Conservation (phyloP, 768 basidiomycete species). For the Megacollybia marginata region DNA sequence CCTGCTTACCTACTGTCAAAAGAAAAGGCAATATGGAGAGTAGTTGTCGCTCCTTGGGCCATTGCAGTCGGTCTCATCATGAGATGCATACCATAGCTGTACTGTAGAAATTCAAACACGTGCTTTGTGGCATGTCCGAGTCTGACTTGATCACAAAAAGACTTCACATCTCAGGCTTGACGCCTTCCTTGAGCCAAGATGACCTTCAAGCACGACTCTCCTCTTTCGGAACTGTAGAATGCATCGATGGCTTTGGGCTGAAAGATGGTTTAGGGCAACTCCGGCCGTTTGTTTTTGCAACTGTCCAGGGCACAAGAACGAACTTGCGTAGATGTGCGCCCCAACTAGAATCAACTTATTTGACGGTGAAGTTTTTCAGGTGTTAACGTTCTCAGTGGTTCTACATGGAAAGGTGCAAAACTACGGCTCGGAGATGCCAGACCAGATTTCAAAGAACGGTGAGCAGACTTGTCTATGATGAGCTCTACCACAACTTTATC, state of each 20-base stretch:
- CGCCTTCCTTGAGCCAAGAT: slow-evolving; percentile 47
- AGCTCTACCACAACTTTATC: slow-evolving; percentile 4
- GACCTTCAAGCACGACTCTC: slow-evolving; percentile 56
- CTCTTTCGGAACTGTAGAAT: slow-evolving; percentile 60
- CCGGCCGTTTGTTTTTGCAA: slow-evolving; percentile 68
- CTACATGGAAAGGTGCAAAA: slow-evolving; percentile 85
- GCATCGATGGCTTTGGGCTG: slow-evolving; percentile 63
- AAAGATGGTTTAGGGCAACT: slow-evolving; percentile 59
- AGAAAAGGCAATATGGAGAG: slow-evolving; percentile 34
- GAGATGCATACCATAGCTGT: too few species aligned
- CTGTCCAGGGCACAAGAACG: slow-evolving; percentile 53
- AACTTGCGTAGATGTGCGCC: slow-evolving; percentile 59
- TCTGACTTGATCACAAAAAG: slow-evolving; percentile 38
- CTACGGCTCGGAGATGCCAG: slow-evolving; percentile 80
- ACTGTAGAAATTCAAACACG: too few species aligned
- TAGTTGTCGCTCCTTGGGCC: slow-evolving; percentile 31
- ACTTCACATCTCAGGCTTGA: slow-evolving; percentile 71
- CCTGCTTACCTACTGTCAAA: slow-evolving; percentile 6
- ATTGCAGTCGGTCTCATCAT: slow-evolving; percentile 12
- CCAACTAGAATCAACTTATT: slow-evolving; percentile 1
- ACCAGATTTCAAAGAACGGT: slow-evolving; percentile 65
- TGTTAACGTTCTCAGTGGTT: slow-evolving; percentile 69
- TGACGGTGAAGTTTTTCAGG: slow-evolving; percentile 31
- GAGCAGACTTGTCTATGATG: slow-evolving; percentile 5
- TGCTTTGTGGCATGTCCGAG: too few species aligned